Evolutionary conservation across 2,329 filamentous ascomycete species (phyloP), one percentile per base, ranked within the genome.

Genomic region (Venturia nashicola): DNA sequence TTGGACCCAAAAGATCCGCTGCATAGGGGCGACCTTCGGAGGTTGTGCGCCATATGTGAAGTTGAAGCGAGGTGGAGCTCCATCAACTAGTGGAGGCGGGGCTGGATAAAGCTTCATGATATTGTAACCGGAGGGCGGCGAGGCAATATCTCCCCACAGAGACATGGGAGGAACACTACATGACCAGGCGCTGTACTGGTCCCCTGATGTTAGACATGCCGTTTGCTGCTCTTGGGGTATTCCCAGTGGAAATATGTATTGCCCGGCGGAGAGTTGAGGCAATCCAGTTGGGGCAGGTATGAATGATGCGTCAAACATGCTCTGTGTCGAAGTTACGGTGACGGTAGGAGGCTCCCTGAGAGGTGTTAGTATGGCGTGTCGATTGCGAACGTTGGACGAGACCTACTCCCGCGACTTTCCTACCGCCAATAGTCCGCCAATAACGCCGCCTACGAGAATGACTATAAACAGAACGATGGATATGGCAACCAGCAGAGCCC

Each of bases 1-100:
- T 43, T 76, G 74, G 51, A 85, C 83, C 40, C 86, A 76, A 27
- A 77, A 74, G 65, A 88, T 72, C 1, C 76, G 71, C 66, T 82
- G 77, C 36, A 78, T 73, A 68, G 71, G 46, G 57, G 83, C 75
- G 39, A 77, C 71, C 40, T 43, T 51, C 0, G 84, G 84, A n/a
- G 80, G 75, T 70, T 88, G 86, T 2, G 84, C 77, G 16, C 86
- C 86, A 69, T 88, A 65, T 12, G 32, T 63, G 20, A 43, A 88
- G 32, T 78, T 76, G 64, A 85, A 79, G 55, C 36, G 3, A 72
- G 69, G 18, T 72, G 69, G 64, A 77, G 71, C 18, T 77, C 74
- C 69, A 76, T 16, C 71, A 66, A n/a, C 70, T 69, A 6, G 66
- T 65, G 51, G 68, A 63, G 40, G 72, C 67, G 3, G 70, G 16